Evolutionary conservation across 2,329 filamentous ascomycete genomes (phyloP), one percentile per base, ranked within the genome.

Genomic region (Cladosporium oxysporum): DNA sequence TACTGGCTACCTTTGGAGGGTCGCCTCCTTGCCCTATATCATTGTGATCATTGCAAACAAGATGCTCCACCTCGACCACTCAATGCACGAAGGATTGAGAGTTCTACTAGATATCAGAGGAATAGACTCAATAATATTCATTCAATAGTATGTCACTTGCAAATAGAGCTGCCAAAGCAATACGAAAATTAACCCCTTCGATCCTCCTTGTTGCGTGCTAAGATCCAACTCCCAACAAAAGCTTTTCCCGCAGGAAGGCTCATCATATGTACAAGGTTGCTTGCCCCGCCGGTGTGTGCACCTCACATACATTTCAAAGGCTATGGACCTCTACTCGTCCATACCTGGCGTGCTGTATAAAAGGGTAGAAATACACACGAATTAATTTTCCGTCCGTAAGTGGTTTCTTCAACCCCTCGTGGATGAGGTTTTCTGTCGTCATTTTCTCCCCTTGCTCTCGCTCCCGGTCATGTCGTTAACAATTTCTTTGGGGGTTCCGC

Each of bases 261-360:
- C 41, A 28, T 55, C 50, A 63, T 63, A 63, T 63, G 61, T 63
- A 63, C 61, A 63, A 57, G 31, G 10, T 50, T 52, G 29, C 41
- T 47, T 12, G 61, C 59, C 50, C 50, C 33, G 41, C 41, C n/a
- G 35, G 5, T n/a, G 35, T 55, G 33, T 44, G 57, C 57, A 59
- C 37, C 37, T 47, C 57, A n/a, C 28, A 26, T n/a, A 47, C 37
- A 41, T 47, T 47, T 16, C 23, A 37, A 44, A 59, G 57, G 33
- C 37, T 31, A 23, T 26, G 14, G 23, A 59, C 41, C 35, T 57
- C 23, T 26, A 59, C 33, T 23, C 29, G 10, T 35, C 55, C 55
- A 26, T 58, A 7, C 55, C 55, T 35, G 31, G 55, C 55, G 55
- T 58, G 55, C 55, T 58, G 31, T 58, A 3, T 44, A n/a, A 47